Evolutionary conservation across 2,329 filamentous ascomycete genomes (phyloP).

Genomic region (Apiospora phragmitis): DNA sequence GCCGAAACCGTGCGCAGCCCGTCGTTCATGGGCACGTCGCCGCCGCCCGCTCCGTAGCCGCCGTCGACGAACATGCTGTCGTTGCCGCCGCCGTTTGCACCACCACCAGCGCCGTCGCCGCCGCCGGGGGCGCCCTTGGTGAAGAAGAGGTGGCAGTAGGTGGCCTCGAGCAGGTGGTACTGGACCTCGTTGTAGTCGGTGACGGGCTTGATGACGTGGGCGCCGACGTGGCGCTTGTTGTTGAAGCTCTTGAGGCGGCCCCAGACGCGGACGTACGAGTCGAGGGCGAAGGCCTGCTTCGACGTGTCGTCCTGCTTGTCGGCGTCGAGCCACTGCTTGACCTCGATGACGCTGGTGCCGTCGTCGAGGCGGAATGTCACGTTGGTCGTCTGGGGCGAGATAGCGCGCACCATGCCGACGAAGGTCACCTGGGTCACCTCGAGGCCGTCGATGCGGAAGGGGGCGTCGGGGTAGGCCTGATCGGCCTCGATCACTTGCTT

Average conservation of each 20-base stretch:
- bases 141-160: slow-evolving; percentile 83
- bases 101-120: slow-evolving; percentile 37
- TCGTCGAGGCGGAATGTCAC: slow-evolving; percentile 93
- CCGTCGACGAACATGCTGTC: slow-evolving; percentile 59
- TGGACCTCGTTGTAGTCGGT: slow-evolving; percentile 89
- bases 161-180: slow-evolving; percentile 88
- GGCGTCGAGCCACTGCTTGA: slow-evolving; percentile 80
- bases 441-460: slow-evolving; percentile 80
- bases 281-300: slow-evolving; percentile 62
- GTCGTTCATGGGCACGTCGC: slow-evolving; percentile 22
- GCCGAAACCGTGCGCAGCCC: slow-evolving; percentile 52
- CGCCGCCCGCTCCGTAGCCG: slow-evolving; percentile 42
- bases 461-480: slow-evolving; percentile 69
- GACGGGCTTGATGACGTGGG: slow-evolving; percentile 78
- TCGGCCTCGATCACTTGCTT: slow-evolving; percentile 88
- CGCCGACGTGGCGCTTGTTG: slow-evolving; percentile 78
- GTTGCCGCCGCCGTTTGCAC: slow-evolving; percentile 42
- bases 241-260: slow-evolving; percentile 83
- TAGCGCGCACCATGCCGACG: slow-evolving; percentile 85
- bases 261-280: slow-evolving; percentile 82
- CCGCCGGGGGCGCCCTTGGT: slow-evolving; percentile 59
- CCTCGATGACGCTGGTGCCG: slow-evolving; percentile 89
- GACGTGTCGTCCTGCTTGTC: slow-evolving; percentile 52
- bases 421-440: slow-evolving; percentile 78
- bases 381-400: slow-evolving; percentile 86